Evolutionary conservation across 768 basidiomycete species (phyloP), one percentile per base, ranked within the genome.

Genomic region (Collybia sordida): DNA sequence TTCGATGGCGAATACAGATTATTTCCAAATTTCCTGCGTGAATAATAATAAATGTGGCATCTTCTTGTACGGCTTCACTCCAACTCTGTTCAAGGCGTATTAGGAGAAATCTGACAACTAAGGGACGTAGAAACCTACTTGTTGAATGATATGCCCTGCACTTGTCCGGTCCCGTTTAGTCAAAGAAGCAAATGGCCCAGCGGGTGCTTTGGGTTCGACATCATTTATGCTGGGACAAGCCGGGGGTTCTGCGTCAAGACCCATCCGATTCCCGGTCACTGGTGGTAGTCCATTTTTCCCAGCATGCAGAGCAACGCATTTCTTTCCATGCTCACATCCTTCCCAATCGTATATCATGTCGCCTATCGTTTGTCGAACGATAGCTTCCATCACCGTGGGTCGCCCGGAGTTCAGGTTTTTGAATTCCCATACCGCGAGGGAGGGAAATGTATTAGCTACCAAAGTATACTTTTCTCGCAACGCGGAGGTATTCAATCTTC

Each of bases 31-130:
- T 59, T 6, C 58, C 58, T 1, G 58, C 34, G n/a, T 57, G 37
- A 14, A 61, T 52, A 34, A 54, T 31, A 0, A 61, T 17, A 25
- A 59, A 57, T n/a, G 60, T 61, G 14, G 28, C 34, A 38, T 61
- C 55, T 17, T 53, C 23, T 5, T 34, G 46, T 1, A 57, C 55
- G 15, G 51, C 55, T 28, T 59, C 49, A 18, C 55, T 24, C 60
- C 60, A 59, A 3, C 41, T 40, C 56, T 53, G 28, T 39, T n/a
- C 3, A 18, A 41, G 39, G 19, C 4, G 14, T 27, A 38, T 15
- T 12, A 31, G n/a, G 3, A 12, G 19, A 12, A 6, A 47, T 3
- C 1, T 9, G 28, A 15, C 37, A 9, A 4, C 25, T 21, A 27
- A 3, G 4, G 18, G 15, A n/a, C 14, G 12, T 34, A 27, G 22